A percentile compares a stretch with the other conserved stretches of the same genome.
phyloP scores from a whole-genome alignment of 1,284 basidiomycete species.

The Apiotrichum brassicae region DNA sequence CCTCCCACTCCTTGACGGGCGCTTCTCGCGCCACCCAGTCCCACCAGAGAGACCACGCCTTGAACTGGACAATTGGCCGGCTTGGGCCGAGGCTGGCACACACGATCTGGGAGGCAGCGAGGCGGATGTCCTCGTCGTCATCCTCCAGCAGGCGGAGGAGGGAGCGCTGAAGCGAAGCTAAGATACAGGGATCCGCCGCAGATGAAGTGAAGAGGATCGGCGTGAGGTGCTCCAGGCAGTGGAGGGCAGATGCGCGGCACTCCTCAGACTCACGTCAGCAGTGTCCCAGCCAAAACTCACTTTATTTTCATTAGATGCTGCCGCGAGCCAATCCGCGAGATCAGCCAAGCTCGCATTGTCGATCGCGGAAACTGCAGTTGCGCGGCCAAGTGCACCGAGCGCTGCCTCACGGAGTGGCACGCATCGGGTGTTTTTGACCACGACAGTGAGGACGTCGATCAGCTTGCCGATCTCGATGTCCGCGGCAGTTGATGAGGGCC shows the following conservation, averaged over 20 bases:
- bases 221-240: conserved; percentile 18
- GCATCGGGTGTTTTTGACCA: conserved; percentile 11
- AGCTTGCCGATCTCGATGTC: neutral
- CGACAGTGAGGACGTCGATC: neutral
- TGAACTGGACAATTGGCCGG: conserved; percentile 19
- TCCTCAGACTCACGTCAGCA: conserved; percentile 26
- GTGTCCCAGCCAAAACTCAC: conserved; percentile 1
- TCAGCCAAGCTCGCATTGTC: neutral
- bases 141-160: conserved; percentile 36
- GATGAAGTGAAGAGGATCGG: conserved; percentile 10
- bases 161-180: conserved; percentile 9
- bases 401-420: conserved; percentile 38
- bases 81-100: conserved; percentile 12
- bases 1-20: conserved; percentile 15
- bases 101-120: conserved; percentile 25
- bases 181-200: neutral
- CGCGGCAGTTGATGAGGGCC: neutral
- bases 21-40: conserved; percentile 16
- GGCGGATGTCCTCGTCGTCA: conserved; percentile 39
- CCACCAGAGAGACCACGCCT: conserved; percentile 34
- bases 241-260: conserved; percentile 22
- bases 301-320: conserved; percentile 10
- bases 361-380: neutral
- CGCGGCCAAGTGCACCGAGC: conserved; percentile 26
- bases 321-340: neutral